Evolutionary conservation across 768 basidiomycete species (phyloP).

Genomic region (Leccinum imitatum): DNA sequence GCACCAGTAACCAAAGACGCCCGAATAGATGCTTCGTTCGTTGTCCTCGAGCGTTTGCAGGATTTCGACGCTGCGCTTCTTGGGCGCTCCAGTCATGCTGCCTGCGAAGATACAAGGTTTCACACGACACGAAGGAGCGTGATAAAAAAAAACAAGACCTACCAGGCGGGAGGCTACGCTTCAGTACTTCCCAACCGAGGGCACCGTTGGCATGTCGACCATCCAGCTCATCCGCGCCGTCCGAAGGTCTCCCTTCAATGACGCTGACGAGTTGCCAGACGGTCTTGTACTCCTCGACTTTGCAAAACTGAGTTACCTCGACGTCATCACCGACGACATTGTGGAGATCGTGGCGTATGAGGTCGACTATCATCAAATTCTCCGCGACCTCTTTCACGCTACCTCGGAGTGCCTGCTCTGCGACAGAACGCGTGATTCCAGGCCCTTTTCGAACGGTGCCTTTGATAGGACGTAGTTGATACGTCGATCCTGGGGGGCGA

Average conservation of each 20-base stretch:
- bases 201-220: constrained; percentile 38
- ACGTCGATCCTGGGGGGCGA: constrained; percentile 59
- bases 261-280: constrained; percentile 97
- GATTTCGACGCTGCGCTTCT: constrained; percentile 90
- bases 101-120: constrained; percentile 43
- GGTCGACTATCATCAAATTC: constrained; percentile 97
- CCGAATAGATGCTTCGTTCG: constrained; percentile 83
- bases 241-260: constrained; percentile 66
- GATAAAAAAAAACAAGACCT: constrained; percentile 13
- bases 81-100: constrained; percentile 97
- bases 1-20: constrained; percentile 91
- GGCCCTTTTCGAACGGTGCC: constrained; percentile 81
- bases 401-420: constrained; percentile 61
- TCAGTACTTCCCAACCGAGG: constrained; percentile 78
- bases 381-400: constrained; percentile 91
- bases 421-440: constrained; percentile 58
- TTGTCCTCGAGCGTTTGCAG: constrained; percentile 74
- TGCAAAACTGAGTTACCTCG: constrained; percentile 79
- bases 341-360: constrained; percentile 91
- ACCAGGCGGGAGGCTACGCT: constrained; percentile 85
- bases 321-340: constrained; percentile 82
- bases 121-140: not conserved
- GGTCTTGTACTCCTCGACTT: constrained; percentile 88
- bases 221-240: constrained; percentile 37
- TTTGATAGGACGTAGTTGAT: constrained; percentile 92